phyloP scores from a whole-genome alignment of 495 filamentous ascomycete species.

The Tuber melanosporum region DNA sequence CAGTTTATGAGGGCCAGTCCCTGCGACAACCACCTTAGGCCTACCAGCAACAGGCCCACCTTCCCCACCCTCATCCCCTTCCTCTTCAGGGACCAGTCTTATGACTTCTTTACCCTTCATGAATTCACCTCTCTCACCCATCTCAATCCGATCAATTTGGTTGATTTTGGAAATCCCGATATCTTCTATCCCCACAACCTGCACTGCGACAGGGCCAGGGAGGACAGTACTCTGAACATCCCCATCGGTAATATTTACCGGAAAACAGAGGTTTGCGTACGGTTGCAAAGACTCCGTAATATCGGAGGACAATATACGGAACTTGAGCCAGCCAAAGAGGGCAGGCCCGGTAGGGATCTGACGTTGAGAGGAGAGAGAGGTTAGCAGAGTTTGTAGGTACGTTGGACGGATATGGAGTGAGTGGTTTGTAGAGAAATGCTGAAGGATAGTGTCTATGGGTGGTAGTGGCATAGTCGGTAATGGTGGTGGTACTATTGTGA shows the following conservation, averaged over 20 bases:
- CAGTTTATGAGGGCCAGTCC: constrained; percentile 66
- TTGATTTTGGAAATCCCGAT: constrained; percentile 69
- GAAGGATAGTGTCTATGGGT: constrained; percentile 30
- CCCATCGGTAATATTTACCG: constrained; percentile 51
- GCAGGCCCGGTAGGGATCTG: constrained; percentile 61
- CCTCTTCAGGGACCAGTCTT: constrained; percentile 56
- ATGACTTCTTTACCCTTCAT: constrained; percentile 78
- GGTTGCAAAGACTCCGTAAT: constrained; percentile 56
- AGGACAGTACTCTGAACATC: constrained; percentile 53
- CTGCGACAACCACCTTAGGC: constrained; percentile 5
- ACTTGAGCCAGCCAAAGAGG: constrained; percentile 69
- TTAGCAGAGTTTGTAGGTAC: constrained; percentile 23
- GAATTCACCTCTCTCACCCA: constrained; percentile 71
- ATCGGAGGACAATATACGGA: constrained; percentile 73
- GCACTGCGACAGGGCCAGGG: constrained; percentile 58
- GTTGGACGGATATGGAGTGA: constrained; percentile 23
- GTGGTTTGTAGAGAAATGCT: constrained; percentile 20
- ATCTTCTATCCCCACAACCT: constrained; percentile 80
- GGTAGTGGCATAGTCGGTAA: constrained; percentile 14
- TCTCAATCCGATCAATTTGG: constrained; percentile 79
- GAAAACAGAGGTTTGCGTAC: constrained; percentile 51
- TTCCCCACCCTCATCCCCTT: constrained; percentile 39
- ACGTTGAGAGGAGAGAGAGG: constrained; percentile 42
- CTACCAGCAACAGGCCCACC: background rate
- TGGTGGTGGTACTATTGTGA: constrained; percentile 4